Evolutionary conservation across 768 basidiomycete species (phyloP).

Genomic region (Pleurotus cornucopiae): DNA sequence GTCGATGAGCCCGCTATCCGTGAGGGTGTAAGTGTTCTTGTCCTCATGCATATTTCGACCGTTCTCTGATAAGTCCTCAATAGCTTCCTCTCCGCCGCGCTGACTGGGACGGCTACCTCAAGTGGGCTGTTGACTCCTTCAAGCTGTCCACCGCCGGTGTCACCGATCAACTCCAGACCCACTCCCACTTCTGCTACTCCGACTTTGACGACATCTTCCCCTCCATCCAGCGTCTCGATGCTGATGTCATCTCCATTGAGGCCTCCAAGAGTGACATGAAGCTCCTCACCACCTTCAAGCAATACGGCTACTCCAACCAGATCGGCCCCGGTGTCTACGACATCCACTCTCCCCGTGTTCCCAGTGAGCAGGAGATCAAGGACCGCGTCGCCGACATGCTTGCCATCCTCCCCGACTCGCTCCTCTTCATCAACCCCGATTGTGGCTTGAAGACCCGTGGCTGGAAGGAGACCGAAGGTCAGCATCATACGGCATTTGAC

Average conservation of each 20-base stretch:
- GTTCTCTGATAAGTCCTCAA: conserved; percentile 11
- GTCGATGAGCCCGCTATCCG: conserved; percentile 99
- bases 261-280: conserved; percentile 99
- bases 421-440: conserved; percentile 94
- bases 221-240: conserved; percentile 93
- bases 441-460: conserved; percentile 99
- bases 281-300: conserved; percentile 91
- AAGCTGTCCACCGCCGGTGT: conserved; percentile 97
- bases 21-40: conserved; percentile 72
- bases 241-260: conserved; percentile 98
- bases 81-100: conserved; percentile 91
- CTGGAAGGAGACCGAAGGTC: conserved; percentile 94
- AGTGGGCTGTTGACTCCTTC: conserved; percentile 99
- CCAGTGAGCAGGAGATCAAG: conserved; percentile 88
- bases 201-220: conserved; percentile 99
- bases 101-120: conserved; percentile 96
- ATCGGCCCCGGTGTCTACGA: conserved; percentile 99
- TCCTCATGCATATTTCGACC: not conserved
- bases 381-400: conserved; percentile 86
- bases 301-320: conserved; percentile 93
- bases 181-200: conserved; percentile 99
- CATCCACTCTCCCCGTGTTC: conserved; percentile 99
- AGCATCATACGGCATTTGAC: conserved; percentile 7
- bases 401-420: conserved; percentile 70
- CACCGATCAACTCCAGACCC: conserved; percentile 88